Percentiles rank a stretch among this genome's conserved stretches.
These are phyloP conservation scores for Globisporangium radiosum DNA, from an alignment of 352 stramenopile genomes.

Conservation along the genomic window DNA sequence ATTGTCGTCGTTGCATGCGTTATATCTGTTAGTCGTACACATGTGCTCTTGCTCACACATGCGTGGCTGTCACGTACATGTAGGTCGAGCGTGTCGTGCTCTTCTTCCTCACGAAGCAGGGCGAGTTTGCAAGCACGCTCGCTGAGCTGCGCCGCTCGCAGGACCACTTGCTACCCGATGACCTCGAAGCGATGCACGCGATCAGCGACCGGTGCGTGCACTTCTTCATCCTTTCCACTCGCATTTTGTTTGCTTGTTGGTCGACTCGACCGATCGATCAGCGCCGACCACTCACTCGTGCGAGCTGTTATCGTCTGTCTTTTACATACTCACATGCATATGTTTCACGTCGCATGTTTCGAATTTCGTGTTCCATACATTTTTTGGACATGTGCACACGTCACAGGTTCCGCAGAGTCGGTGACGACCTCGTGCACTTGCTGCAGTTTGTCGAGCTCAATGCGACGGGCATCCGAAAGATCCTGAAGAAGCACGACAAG, in stretches of 20 bases:
- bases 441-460: constrained; percentile 86
- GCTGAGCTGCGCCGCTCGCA: constrained; percentile 45
- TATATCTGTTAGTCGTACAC: too few relatives aligned
- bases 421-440: constrained; percentile 75
- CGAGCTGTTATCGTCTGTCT: too few relatives aligned
- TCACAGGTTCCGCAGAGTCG: constrained; percentile 44
- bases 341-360: not conserved
- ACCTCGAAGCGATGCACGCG: constrained; percentile 65
- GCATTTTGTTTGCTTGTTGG: too few relatives aligned
- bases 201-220: constrained; percentile 43
- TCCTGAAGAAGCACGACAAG: constrained; percentile 89
- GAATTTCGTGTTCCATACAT: not conserved
- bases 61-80: not conserved
- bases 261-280: too few relatives aligned
- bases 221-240: too few relatives aligned
- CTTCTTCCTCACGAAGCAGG: constrained; percentile 82
- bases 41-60: not conserved
- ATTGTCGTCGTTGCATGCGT: too few relatives aligned
- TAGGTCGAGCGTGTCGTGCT: constrained; percentile 75
- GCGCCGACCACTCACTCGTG: too few relatives aligned
- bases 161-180: constrained; percentile 20
- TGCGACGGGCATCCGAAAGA: constrained; percentile 83
- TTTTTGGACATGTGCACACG: not conserved
- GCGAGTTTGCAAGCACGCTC: constrained; percentile 73
- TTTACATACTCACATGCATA: not conserved